These are phyloP conservation scores for Boletus semigastroideus DNA, from an alignment of 1,284 basidiomycete species.

Conservation along the genomic window DNA sequence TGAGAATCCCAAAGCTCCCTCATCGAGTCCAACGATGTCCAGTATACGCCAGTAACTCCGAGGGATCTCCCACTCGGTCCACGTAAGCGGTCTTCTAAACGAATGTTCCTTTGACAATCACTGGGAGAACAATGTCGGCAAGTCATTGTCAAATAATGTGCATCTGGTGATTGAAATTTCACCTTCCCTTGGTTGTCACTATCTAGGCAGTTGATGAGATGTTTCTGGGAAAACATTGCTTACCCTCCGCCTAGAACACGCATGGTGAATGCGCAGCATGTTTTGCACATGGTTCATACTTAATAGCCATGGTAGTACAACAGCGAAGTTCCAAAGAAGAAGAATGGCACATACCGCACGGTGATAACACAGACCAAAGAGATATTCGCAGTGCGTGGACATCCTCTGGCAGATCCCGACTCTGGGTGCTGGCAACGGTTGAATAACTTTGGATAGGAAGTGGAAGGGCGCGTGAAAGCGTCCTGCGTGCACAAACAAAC, in stretches of 20 bases:
- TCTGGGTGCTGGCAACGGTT: too few relatives aligned
- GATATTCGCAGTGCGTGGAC: neutral
- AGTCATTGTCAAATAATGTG: neutral
- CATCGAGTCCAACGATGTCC: too few relatives aligned
- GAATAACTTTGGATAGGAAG: neutral
- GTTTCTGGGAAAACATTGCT: too few relatives aligned
- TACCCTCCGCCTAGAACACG: slow-evolving; percentile 4
- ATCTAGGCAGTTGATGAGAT: too few relatives aligned
- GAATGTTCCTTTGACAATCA: neutral
- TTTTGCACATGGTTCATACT: too few relatives aligned
- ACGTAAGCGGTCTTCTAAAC: too few relatives aligned
- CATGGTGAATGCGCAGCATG: slow-evolving; percentile 4
- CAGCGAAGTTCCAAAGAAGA: too few relatives aligned
- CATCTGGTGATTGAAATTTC: neutral
- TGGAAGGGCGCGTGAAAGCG: neutral
- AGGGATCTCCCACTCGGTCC: too few relatives aligned
- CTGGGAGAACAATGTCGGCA: neutral
- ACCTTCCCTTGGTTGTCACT: too few relatives aligned
- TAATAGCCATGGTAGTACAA: too few relatives aligned
- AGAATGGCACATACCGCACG: neutral
- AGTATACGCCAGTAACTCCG: neutral
- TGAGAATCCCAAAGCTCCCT: too few relatives aligned
- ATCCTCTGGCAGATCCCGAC: neutral
- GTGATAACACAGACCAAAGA: neutral
- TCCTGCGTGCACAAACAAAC: too few relatives aligned